These are phyloP conservation scores for Pichia sp. DNA, from an alignment of 1,139 yeast genomes.

Conservation along the genomic window DNA sequence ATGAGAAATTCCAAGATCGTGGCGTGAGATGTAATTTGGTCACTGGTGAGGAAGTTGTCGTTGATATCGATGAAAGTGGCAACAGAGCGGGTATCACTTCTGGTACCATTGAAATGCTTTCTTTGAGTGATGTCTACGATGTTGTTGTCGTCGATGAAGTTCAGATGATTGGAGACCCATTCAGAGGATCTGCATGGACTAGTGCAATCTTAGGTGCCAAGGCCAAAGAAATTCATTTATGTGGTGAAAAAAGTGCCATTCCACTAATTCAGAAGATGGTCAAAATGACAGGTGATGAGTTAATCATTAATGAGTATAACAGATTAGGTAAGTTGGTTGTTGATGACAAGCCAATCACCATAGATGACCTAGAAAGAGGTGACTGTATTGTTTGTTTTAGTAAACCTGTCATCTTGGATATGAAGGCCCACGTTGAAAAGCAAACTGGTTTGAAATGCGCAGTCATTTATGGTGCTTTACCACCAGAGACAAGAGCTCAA, in stretches of 20 bases:
- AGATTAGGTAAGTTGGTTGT: constrained; percentile 69
- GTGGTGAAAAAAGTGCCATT: constrained; percentile 88
- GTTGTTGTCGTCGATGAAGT: constrained; percentile 93
- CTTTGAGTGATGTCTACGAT: constrained; percentile 60
- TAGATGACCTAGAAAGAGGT: constrained; percentile 48
- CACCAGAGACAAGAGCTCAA: constrained; percentile 86
- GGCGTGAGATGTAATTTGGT: constrained; percentile 71
- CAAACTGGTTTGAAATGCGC: constrained; percentile 65
- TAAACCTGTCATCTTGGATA: constrained; percentile 57
- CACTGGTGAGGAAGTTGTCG: constrained; percentile 90
- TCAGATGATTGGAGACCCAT: constrained; percentile 81
- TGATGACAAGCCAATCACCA: constrained; percentile 33
- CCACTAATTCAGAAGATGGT: constrained; percentile 54
- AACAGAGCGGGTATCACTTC: constrained; percentile 66
- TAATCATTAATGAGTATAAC: constrained; percentile 59
- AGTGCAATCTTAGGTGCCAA: constrained; percentile 81
- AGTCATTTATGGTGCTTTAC: constrained; percentile 90
- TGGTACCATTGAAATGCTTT: constrained; percentile 94
- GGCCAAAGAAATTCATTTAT: constrained; percentile 80
- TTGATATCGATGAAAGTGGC: constrained; percentile 62
- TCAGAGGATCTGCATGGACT: constrained; percentile 94
- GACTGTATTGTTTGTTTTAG: constrained; percentile 91
- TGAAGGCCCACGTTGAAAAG: constrained; percentile 59
- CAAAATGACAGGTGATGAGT: constrained; percentile 68
- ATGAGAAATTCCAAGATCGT: constrained; percentile 64